Base-by-base conservation (phyloP, 768 basidiomycete genomes). In the Serendipita sp. region DNA sequence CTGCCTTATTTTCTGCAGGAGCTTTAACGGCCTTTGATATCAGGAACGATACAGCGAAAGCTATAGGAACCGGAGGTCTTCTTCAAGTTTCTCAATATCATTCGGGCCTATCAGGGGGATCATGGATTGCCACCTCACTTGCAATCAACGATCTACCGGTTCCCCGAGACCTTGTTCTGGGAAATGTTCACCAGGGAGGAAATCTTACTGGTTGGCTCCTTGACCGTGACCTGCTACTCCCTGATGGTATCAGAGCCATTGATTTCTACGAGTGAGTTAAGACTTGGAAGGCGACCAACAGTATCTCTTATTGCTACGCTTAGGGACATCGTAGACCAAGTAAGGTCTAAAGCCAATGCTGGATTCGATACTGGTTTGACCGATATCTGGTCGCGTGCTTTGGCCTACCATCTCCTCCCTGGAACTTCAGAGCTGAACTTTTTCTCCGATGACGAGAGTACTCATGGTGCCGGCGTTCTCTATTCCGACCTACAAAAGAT, bases 321-420 rank as follows among this genome's bases (percentile, higher is more conserved):
- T 66, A 86, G 85, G 44, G 79, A 84, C 69, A 84, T 40, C 5
- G 40, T 40, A 2, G 40, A 5, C 40, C 83, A 18, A 85, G 84
- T 63, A 64, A 86, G 50, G 80, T 80, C 0, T 86, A 88, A 69
- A 74, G 82, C 3, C 87, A 83, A 44, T 15, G n/a, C 37, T 8
- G 27, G n/a, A 29, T 29, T 8, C 33, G 5, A n/a, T 15, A 15
- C 40, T n/a, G 11, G 29, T 4, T 29, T 29, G 34, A 8, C 33
- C 13, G 66, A 71, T 34, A n/a, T 69, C 18, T 69, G 78, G 75
- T 71, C 79, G 0, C 81, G 85, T 0, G 80, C 83, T 71, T 77
- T 89, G 37, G 79, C 84, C 1, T 85, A 85, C 67, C 88, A 90
- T 71, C 88, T 88, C 68, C 73, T 86, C 65, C 87, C 83, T 69